Evolutionary conservation across 192 early-diverging fungal species (phyloP).

Genomic region (Chytriomyces sp.): DNA sequence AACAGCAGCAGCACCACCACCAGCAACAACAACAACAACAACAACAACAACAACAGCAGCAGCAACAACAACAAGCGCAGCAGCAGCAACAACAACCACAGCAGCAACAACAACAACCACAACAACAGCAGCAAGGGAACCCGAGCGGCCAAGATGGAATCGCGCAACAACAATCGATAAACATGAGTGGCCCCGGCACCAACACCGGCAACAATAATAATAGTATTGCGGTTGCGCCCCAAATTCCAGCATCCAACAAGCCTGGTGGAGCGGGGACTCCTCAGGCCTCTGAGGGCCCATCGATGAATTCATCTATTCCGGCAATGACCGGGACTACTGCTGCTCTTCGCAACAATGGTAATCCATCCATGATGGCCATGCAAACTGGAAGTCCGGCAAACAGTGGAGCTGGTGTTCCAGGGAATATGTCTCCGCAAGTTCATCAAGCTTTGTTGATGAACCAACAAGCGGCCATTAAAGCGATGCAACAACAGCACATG

Average conservation of each 20-base stretch:
- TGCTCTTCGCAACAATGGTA: background rate
- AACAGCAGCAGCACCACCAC: background rate
- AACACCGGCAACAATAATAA: no score
- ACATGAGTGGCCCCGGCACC: no score
- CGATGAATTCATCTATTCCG: background rate
- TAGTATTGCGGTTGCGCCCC: no score
- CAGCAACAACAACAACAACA: background rate
- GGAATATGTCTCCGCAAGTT: background rate
- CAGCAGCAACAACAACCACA: no score
- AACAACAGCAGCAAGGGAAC: no score
- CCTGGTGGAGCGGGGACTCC: background rate
- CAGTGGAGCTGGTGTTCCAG: background rate
- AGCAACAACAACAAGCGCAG: no score
- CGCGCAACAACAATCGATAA: no score
- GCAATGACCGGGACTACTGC: background rate
- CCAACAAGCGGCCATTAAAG: background rate
- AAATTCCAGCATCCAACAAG: no score
- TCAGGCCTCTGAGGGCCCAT: background rate
- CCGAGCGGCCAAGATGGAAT: no score
- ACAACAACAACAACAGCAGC: background rate
- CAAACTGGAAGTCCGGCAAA: background rate
- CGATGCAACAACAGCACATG: conserved; percentile 19
- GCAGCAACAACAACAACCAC: no score
- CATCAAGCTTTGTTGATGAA: background rate
- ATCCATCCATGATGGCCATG: background rate